Conservation (phyloP, 2,329 filamentous ascomycete species). For the Fonsecaea monophora region DNA sequence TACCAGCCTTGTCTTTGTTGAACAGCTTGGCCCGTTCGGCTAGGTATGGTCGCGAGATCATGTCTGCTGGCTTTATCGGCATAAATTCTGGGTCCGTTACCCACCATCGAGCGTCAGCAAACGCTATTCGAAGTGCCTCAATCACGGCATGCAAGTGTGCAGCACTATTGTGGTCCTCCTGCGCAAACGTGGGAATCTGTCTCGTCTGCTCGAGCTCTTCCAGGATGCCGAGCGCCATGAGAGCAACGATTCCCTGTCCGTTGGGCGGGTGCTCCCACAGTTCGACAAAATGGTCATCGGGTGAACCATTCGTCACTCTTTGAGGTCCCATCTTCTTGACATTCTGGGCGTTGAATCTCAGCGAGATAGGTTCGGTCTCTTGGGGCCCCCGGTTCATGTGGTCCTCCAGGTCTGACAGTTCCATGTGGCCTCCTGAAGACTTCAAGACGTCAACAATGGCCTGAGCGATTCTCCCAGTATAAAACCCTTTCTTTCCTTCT, state of each 20-base stretch:
- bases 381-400: constrained; percentile 78
- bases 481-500: constrained; percentile 89
- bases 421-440: constrained; percentile 77
- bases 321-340: constrained; percentile 54
- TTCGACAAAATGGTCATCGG: constrained; percentile 60
- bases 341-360: constrained; percentile 75
- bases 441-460: constrained; percentile 78
- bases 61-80: constrained; percentile 69
- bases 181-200: constrained; percentile 73
- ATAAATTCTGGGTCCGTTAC: constrained; percentile 68
- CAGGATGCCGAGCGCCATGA: constrained; percentile 92
- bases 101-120: constrained; percentile 89
- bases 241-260: constrained; percentile 90
- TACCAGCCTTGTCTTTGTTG: constrained; percentile 58
- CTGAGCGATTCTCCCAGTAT: constrained; percentile 81
- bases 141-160: constrained; percentile 85
- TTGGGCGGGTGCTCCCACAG: constrained; percentile 98
- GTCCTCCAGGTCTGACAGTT: constrained; percentile 78
- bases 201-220: constrained; percentile 80
- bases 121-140: constrained; percentile 85
- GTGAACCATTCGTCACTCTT: constrained; percentile 43
- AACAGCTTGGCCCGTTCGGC: constrained; percentile 71
- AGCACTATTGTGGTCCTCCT: constrained; percentile 79
- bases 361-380: constrained; percentile 81
- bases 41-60: constrained; percentile 78